These are phyloP conservation scores for Talaromyces sp. DNA, from an alignment of 2,329 filamentous ascomycete species.

Conservation along the genomic window DNA sequence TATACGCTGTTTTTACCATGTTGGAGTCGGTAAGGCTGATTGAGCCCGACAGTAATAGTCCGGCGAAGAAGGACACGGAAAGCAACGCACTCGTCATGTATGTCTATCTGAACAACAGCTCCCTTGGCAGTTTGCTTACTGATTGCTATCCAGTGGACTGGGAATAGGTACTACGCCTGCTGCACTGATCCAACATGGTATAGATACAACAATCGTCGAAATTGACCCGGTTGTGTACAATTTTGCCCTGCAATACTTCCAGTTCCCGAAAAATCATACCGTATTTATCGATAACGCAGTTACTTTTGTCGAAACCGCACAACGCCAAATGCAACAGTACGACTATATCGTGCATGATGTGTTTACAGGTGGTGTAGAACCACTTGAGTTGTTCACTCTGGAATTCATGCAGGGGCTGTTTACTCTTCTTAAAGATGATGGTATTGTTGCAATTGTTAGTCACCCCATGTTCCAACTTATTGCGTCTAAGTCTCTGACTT, in stretches of 20 bases:
- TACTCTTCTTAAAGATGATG: conserved; percentile 66
- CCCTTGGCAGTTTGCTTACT: background rate
- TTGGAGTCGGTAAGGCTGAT: conserved; percentile 85
- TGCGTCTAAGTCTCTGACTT: conserved; percentile 9
- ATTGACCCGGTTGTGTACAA: conserved; percentile 85
- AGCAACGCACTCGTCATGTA: conserved; percentile 82
- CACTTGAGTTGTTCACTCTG: conserved; percentile 76
- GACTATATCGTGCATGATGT: conserved; percentile 97
- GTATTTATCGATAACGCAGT: conserved; percentile 79
- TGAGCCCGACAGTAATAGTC: conserved; percentile 43
- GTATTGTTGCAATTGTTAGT: conserved; percentile 80
- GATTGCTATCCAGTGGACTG: conserved; percentile 56
- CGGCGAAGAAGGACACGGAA: conserved; percentile 49
- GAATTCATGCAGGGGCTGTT: conserved; percentile 72
- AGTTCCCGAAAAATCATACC: conserved; percentile 68
- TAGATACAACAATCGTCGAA: conserved; percentile 90
- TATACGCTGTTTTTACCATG: conserved; percentile 95
- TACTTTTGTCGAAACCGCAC: conserved; percentile 53
- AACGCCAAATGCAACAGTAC: conserved; percentile 50
- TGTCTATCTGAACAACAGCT: conserved; percentile 27
- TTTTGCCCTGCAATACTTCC: conserved; percentile 78
- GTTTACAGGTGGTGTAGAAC: conserved; percentile 93
- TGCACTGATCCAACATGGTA: conserved; percentile 77
- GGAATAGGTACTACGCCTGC: conserved; percentile 89
- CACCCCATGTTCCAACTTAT: background rate